Evolutionary conservation across 805 yeast genomes (phyloP).

Genomic region (Ogataea ramenticola): DNA sequence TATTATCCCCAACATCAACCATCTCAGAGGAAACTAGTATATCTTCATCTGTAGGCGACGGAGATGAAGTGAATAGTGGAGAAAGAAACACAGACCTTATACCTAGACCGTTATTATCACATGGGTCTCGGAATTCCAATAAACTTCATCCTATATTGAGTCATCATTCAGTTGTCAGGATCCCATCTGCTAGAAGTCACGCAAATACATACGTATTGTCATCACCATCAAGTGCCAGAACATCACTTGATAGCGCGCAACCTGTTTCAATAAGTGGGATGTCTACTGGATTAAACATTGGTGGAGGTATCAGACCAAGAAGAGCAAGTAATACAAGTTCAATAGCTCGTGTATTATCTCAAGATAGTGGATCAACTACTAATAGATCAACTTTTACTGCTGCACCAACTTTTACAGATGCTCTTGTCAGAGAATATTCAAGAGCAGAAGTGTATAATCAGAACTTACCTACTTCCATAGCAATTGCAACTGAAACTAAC

Average conservation of each 20-base stretch:
- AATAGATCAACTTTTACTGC: not conserved
- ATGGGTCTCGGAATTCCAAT: not conserved
- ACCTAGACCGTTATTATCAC: not conserved
- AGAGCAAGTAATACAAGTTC: not conserved
- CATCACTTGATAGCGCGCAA: not conserved
- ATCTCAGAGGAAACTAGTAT: conserved; percentile 1
- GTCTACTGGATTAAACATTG: not conserved
- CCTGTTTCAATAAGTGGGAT: not conserved
- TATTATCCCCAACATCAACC: conserved; percentile 9
- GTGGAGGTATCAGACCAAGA: not conserved
- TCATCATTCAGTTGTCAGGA: conserved; percentile 13
- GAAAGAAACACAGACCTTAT: not conserved
- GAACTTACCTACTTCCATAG: conserved; percentile 19
- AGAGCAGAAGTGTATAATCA: conserved; percentile 26
- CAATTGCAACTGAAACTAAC: conserved; percentile 28
- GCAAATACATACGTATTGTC: not conserved
- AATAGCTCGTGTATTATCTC: not conserved
- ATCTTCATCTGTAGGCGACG: not conserved
- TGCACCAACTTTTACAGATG: conserved; percentile 16
- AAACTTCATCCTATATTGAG: not conserved
- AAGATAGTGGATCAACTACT: not conserved
- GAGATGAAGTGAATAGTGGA: not conserved
- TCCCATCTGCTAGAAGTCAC: conserved; percentile 25
- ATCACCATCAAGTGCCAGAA: not conserved
- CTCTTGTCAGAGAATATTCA: conserved; percentile 28